Conservation (phyloP, 192 early-diverging fungal species). For the Coemansia sp. region DNA sequence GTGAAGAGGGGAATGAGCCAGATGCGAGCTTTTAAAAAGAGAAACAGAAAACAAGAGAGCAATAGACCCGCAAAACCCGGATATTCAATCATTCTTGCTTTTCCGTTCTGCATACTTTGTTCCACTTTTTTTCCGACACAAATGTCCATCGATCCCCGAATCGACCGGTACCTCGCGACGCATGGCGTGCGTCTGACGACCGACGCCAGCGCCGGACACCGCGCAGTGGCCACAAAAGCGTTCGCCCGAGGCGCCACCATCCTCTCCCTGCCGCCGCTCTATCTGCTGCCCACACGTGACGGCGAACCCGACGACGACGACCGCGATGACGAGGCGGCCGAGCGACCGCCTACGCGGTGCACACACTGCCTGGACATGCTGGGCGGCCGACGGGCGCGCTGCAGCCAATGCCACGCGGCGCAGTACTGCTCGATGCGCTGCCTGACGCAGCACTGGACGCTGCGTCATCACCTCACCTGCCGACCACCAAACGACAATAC, state of each 20-base stretch:
- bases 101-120: background rate
- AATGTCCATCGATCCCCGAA: background rate
- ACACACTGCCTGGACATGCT: conserved; percentile 25
- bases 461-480: conserved; percentile 40
- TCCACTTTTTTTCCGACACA: background rate
- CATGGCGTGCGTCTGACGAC: conserved; percentile 16
- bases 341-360: conserved; percentile 11
- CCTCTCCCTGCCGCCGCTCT: conserved; percentile 24
- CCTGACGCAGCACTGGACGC: conserved; percentile 24
- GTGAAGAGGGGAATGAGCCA: background rate
- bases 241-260: conserved; percentile 24
- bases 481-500: too few relatives aligned
- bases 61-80: background rate
- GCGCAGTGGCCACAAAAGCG: conserved; percentile 15
- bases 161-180: conserved; percentile 7
- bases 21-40: background rate
- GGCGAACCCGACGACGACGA: conserved; percentile 8
- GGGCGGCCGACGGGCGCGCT: conserved; percentile 26
- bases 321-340: background rate
- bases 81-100: background rate
- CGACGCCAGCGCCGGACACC: conserved; percentile 20
- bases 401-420: conserved; percentile 35
- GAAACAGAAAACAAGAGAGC: background rate
- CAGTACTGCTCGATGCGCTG: conserved; percentile 36
- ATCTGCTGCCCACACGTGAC: conserved; percentile 16